phyloP scores from a whole-genome alignment of 2,329 filamentous ascomycete species.

The Byssochlamys sp. region DNA sequence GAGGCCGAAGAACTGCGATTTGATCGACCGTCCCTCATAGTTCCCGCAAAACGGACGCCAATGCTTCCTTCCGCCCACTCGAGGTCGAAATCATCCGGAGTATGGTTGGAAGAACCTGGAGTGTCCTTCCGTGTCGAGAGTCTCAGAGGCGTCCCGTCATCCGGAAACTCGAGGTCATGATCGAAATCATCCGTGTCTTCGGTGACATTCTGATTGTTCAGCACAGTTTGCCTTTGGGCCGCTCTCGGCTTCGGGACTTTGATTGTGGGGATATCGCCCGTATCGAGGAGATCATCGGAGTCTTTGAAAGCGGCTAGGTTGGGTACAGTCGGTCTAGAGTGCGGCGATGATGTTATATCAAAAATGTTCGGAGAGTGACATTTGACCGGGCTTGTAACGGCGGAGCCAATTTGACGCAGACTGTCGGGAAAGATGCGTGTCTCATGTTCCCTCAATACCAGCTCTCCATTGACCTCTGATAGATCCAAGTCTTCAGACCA shows the following conservation, averaged over 20 bases:
- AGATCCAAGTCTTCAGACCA: conserved; percentile 72
- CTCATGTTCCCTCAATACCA: conserved; percentile 58
- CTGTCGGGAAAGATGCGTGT: conserved; percentile 56
- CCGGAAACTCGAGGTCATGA: conserved; percentile 61
- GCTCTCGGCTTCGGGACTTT: conserved; percentile 52
- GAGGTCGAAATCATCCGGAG: conserved; percentile 63
- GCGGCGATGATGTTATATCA: conserved; percentile 35
- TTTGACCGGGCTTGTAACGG: conserved; percentile 31
- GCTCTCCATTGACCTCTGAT: conserved; percentile 45
- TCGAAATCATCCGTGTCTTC: conserved; percentile 59
- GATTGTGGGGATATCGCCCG: conserved; percentile 58
- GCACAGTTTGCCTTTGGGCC: background rate
- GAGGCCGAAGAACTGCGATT: conserved; percentile 79
- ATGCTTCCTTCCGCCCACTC: conserved; percentile 91
- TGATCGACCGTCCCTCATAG: conserved; percentile 66
- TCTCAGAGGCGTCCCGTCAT: conserved; percentile 52
- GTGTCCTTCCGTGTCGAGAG: conserved; percentile 53
- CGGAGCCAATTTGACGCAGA: conserved; percentile 55
- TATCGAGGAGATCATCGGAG: conserved; percentile 50
- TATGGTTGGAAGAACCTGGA: conserved; percentile 53
- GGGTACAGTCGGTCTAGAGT: conserved; percentile 45
- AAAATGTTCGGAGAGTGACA: conserved; percentile 14
- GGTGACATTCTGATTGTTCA: conserved; percentile 9
- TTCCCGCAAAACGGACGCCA: conserved; percentile 81
- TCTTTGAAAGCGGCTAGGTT: conserved; percentile 57